Percentiles rank a stretch among this genome's conserved stretches.
These are phyloP conservation scores for Diutina pseudorugosa DNA, from an alignment of 1,139 yeast species.

Conservation along the genomic window DNA sequence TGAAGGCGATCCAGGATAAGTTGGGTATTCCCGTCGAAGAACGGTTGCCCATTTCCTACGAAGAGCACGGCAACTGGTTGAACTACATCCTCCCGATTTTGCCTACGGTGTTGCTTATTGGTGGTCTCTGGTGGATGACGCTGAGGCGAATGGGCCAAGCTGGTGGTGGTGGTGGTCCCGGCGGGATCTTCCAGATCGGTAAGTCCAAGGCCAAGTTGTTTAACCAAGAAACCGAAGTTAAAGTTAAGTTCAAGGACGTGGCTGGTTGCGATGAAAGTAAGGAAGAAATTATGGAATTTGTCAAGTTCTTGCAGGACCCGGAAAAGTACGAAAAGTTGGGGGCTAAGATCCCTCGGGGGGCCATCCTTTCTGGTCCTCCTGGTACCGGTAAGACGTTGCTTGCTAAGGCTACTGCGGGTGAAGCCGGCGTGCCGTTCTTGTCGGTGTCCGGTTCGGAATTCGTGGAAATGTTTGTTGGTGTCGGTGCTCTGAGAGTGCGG, in stretches of 20 bases:
- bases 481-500: conserved; percentile 74
- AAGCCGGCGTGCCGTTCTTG: conserved; percentile 72
- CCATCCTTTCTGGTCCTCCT: conserved; percentile 73
- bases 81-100: conserved; percentile 47
- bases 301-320: conserved; percentile 65
- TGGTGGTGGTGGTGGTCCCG: conserved; percentile 36
- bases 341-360: conserved; percentile 78
- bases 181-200: conserved; percentile 53
- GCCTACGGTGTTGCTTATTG: conserved; percentile 60
- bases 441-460: conserved; percentile 78
- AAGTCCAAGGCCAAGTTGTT: conserved; percentile 61
- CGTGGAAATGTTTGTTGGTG: conserved; percentile 78
- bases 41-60: conserved; percentile 53
- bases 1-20: conserved; percentile 50
- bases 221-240: conserved; percentile 60
- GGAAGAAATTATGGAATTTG: conserved; percentile 79
- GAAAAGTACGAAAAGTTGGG: conserved; percentile 64
- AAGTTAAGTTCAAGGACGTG: conserved; percentile 64
- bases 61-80: conserved; percentile 46
- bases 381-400: conserved; percentile 79
- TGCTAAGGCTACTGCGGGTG: conserved; percentile 81
- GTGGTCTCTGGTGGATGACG: conserved; percentile 61
- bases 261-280: conserved; percentile 81
- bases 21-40: conserved; percentile 46
- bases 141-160: conserved; percentile 16